phyloP scores from a whole-genome alignment of 2,329 filamentous ascomycete genomes.

The Talaromyces marneffei region DNA sequence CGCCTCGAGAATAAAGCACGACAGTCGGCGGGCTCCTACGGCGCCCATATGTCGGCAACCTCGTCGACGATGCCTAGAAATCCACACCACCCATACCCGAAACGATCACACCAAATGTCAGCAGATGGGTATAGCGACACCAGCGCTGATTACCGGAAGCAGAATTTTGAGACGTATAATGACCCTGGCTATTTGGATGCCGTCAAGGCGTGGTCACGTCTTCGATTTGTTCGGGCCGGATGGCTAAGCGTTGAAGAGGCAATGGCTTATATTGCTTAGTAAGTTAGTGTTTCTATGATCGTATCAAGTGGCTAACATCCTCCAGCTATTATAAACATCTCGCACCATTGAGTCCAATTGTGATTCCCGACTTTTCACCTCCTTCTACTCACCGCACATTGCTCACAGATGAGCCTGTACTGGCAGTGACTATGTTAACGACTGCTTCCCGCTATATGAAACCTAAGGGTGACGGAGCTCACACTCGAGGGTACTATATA shows the following conservation, averaged over 20 bases:
- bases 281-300: constrained; percentile 29
- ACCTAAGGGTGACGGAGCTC: constrained; percentile 71
- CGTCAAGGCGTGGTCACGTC: constrained; percentile 79
- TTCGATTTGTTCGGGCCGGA: constrained; percentile 90
- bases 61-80: constrained; percentile 28
- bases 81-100: constrained; percentile 30
- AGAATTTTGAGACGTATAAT: constrained; percentile 24
- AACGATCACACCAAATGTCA: constrained; percentile 37
- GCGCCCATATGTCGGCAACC: constrained; percentile 33
- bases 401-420: constrained; percentile 83
- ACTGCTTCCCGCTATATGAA: constrained; percentile 83
- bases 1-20: constrained; percentile 43
- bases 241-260: constrained; percentile 95
- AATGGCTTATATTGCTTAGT: constrained; percentile 91
- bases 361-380: constrained; percentile 80
- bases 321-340: constrained; percentile 81
- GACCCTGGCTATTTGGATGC: constrained; percentile 54
- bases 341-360: constrained; percentile 87
- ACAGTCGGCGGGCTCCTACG: constrained; percentile 36
- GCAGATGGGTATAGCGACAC: constrained; percentile 43
- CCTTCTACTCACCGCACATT: constrained; percentile 74
- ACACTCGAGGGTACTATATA: constrained; percentile 81
- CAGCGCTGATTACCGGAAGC: constrained; percentile 24
- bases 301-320: constrained; percentile 11
- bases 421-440: constrained; percentile 84